phyloP scores from a whole-genome alignment of 2,329 filamentous ascomycete species.

The Sphaerulina vaccinii region DNA sequence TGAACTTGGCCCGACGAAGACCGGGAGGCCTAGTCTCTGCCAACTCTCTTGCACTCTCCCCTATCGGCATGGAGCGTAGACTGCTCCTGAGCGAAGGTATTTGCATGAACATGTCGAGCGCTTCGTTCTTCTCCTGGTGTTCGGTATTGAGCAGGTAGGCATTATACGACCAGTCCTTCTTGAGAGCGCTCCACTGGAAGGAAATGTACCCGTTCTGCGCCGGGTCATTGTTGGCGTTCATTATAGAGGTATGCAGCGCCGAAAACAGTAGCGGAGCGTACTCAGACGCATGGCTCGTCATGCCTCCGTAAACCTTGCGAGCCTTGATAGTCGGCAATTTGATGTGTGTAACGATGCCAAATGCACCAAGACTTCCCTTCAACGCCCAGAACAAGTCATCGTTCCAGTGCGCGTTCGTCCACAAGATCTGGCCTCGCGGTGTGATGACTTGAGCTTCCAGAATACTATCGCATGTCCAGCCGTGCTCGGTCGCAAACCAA shows the following conservation, averaged over 20 bases:
- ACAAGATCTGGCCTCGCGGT: conserved; percentile 26
- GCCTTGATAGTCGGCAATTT: conserved; percentile 25
- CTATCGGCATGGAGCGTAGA: conserved; percentile 21
- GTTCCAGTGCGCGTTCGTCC: conserved; percentile 20
- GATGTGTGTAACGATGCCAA: conserved; percentile 33
- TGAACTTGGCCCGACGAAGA: conserved; percentile 25
- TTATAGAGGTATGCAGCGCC: conserved; percentile 14
- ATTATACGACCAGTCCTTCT: conserved; percentile 18
- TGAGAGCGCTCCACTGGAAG: conserved; percentile 21
- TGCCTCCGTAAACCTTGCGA: conserved; percentile 31
- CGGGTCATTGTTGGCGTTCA: conserved; percentile 7
- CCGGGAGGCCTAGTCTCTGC: conserved; percentile 16
- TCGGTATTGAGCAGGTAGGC: conserved; percentile 26
- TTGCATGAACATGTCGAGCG: conserved; percentile 17
- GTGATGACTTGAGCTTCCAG: conserved; percentile 29
- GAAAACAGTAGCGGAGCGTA: conserved; percentile 18
- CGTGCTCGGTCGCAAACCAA: conserved; percentile 48
- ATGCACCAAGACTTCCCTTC: conserved; percentile 27
- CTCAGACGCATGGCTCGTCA: conserved; percentile 16
- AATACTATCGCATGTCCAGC: conserved; percentile 48
- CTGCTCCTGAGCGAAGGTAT: conserved; percentile 19
- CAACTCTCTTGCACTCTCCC: conserved; percentile 21
- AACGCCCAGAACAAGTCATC: conserved; percentile 33
- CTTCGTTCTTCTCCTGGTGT: conserved; percentile 7
- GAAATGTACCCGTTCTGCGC: conserved; percentile 23